Conservation (phyloP, 2,329 filamentous ascomycete species). For the Penicillium sp. region DNA sequence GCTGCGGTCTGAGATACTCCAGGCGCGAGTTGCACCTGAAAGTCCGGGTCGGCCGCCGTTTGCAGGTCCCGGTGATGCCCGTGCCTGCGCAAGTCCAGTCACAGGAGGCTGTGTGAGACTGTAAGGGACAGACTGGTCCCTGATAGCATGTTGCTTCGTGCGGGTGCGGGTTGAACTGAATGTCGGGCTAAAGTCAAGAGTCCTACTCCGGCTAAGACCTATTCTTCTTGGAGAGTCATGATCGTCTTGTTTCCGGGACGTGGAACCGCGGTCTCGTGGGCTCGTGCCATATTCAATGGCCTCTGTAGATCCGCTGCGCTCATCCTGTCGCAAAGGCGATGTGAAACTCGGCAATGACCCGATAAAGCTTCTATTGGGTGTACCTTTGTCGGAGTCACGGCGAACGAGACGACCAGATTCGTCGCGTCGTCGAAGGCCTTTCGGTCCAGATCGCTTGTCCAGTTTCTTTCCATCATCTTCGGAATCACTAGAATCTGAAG, state of each 20-base stretch:
- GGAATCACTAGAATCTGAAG: conserved; percentile 54
- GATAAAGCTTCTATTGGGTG: conserved; percentile 44
- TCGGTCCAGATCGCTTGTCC: conserved; percentile 35
- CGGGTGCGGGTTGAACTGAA: conserved; percentile 28
- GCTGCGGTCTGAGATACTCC: conserved; percentile 62
- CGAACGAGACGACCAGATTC: conserved; percentile 36
- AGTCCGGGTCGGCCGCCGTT: conserved; percentile 39
- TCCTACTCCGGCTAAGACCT: conserved; percentile 21
- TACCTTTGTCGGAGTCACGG: conserved; percentile 38
- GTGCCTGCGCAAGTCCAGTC: conserved; percentile 50
- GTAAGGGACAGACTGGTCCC: conserved; percentile 33
- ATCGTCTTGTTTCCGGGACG: conserved; percentile 13
- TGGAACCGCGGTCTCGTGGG: conserved; percentile 15
- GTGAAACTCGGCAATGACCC: conserved; percentile 57
- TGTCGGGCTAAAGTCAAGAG: conserved; percentile 37
- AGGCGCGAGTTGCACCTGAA: conserved; percentile 53
- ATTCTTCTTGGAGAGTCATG: conserved; percentile 17
- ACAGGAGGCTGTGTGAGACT: conserved; percentile 45
- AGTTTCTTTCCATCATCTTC: conserved; percentile 47
- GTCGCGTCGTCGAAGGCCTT: conserved; percentile 39
- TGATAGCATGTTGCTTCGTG: conserved; percentile 30
- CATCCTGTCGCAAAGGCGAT: conserved; percentile 50
- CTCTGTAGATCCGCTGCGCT: conserved; percentile 34
- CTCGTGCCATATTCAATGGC: conserved; percentile 17
- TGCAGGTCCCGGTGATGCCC: conserved; percentile 33